Evolutionary conservation across 768 basidiomycete genomes (phyloP).

Genomic region (Boletus pseudopeckii): DNA sequence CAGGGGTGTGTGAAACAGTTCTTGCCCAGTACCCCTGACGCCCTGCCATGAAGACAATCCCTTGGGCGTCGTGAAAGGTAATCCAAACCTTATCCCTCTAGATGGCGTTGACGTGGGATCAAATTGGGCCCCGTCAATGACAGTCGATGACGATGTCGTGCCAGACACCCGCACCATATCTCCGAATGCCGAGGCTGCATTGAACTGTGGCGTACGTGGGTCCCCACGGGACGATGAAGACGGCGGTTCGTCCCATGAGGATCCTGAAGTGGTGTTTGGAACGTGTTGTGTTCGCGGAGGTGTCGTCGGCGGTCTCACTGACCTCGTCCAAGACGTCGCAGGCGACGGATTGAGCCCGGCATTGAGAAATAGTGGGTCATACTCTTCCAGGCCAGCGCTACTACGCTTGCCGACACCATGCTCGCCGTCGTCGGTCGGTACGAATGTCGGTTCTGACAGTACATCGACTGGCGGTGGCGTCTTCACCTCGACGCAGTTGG

Average conservation of each 20-base stretch:
- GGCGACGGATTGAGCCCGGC: slow-evolving; percentile 54
- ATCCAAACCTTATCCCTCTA: slow-evolving; percentile 63
- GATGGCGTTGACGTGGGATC: slow-evolving; percentile 81
- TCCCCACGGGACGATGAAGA: slow-evolving; percentile 46
- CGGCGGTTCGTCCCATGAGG: slow-evolving; percentile 44
- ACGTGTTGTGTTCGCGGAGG: slow-evolving; percentile 37
- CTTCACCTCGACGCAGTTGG: slow-evolving; percentile 44
- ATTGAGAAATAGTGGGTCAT: slow-evolving; percentile 61
- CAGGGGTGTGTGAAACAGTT: slow-evolving; percentile 54
- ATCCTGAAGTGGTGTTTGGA: slow-evolving; percentile 33
- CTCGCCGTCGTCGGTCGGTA: slow-evolving; percentile 53
- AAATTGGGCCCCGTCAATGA: slow-evolving; percentile 56
- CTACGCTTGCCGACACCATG: neutral
- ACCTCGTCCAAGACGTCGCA: slow-evolving; percentile 43
- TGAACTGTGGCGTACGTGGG: slow-evolving; percentile 53
- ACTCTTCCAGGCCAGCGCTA: slow-evolving; percentile 32
- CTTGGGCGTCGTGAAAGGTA: slow-evolving; percentile 64
- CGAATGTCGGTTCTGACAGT: slow-evolving; percentile 62
- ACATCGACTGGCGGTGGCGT: slow-evolving; percentile 38
- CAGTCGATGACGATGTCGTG: slow-evolving; percentile 21
- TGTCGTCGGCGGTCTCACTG: slow-evolving; percentile 42
- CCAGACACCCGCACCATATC: slow-evolving; percentile 40
- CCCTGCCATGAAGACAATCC: slow-evolving; percentile 14
- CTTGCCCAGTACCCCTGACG: slow-evolving; percentile 35
- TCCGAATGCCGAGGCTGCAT: slow-evolving; percentile 28